Base-by-base conservation (phyloP, 257 asterid species). In the Nicotiana benthamiana region DNA sequence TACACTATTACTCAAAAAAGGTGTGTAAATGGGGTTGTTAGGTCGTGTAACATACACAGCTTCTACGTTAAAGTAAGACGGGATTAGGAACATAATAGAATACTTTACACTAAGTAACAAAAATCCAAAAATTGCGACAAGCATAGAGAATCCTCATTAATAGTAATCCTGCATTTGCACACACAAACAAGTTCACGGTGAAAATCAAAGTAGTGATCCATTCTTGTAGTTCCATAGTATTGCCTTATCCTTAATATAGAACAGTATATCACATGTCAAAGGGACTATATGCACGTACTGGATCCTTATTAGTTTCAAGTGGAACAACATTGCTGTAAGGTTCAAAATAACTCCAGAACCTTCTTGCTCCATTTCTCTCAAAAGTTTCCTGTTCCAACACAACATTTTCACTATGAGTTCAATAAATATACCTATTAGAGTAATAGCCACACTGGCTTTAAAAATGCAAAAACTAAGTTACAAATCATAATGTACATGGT, bases 321-420 rank as follows among this genome's bases (percentile, higher is more conserved):
- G 82, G 86, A 62, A 90, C 81, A 57, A 83, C 80, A 70, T 84
- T 83, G 36, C 82, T 83, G 85, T 89, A 92, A 75, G 86, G 83
- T 76, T 90, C 95, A 80, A 95, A 93, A 87, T 95, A 94, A 89
- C 83, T 90, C 98, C 99, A 95, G 85, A 95, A 95, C 88, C 87
- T 88, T 65, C 86, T 83, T 52, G 96, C 94, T 57, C 91, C 97
- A 79, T 87, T 91, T 82, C 83, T 87, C 87, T 93, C 99, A 70
- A 95, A 93, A 59, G 75, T 43, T 79, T 90, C 88, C 99, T 95
- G 91, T 77, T 80, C n/a, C 77, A 86, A 80, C 68, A 88, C 77
- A 80, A 67, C 15, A 84, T 20, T 12, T 13, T 72, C 78, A 72
- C 22, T 2, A 12, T 76, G 82, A 79, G n/a, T 79, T 28, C 0